Evolutionary conservation across 352 stramenopile genomes (phyloP), one percentile per base, ranked within the genome.

Genomic region (Saprolegnia diclina): DNA sequence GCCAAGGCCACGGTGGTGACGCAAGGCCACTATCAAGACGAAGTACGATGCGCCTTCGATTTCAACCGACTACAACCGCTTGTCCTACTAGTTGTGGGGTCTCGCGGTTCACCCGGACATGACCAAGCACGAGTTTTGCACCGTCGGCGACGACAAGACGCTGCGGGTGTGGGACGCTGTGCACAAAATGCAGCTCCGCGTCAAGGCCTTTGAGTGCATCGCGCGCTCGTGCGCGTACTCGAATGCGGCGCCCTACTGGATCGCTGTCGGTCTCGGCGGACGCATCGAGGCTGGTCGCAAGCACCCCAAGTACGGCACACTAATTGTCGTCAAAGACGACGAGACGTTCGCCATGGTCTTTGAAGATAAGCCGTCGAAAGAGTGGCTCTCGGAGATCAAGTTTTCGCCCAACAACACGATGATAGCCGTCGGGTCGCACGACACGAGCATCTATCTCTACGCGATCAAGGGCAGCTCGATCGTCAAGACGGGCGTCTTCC

Each of bases 301-400:
- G 35, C 81, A 96, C 29, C 80, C 77, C 22, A 89, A 96, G 73
- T 88, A 82, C 11, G 89, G 87, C 0, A 80, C 75, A 0, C 66
- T 96, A 22, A 73, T 89, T 22, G 53, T 91, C 5, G 38, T 90
- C 14, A 72, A 59, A 46, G 91, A 92, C 56, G 79, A 70, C 48
- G 80, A 91, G 44, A 67, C 90, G 19, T 77, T 75, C n/a, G 85
- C 80, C 48, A 79, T 72, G 19, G 10, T 92, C 0, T 90, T 89
- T 62, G 80, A 92, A 55, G 84, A 91, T 61, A 86, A 85, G 21
- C 83, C 83, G 1, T 92, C 85, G 0, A 93, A 91, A 56, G 82
- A 93, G 66, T 74, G 79, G n/a, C 87, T 94, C 64, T 90, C 83
- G n/a, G 79, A 90, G 57, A 67, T 91, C 57, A 89, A 89, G 69